These are phyloP conservation scores for Penstemon barbatus DNA, from an alignment of 257 asterid genomes.

Conservation along the genomic window DNA sequence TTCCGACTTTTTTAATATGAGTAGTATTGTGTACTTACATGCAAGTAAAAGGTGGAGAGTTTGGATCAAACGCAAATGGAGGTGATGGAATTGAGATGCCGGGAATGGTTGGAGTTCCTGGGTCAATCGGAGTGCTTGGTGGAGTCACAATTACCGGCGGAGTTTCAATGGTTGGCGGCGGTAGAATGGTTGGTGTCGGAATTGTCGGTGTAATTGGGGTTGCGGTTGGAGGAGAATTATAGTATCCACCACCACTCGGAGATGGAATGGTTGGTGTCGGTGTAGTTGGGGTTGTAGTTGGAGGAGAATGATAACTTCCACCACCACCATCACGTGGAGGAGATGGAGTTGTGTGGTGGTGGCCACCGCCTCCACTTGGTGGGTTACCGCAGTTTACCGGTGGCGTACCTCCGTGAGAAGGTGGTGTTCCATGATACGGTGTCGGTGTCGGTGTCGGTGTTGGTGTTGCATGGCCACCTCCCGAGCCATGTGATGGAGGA, in stretches of 20 bases:
- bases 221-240: conserved; percentile 39
- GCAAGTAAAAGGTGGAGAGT: conserved; percentile 92
- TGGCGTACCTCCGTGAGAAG: conserved; percentile 57
- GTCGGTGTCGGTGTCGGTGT: conserved; percentile 39
- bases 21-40: conserved; percentile 45
- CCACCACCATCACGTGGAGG: conserved; percentile 46
- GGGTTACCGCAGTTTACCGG: conserved; percentile 73
- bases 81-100: conserved; percentile 58
- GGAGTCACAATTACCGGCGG: conserved; percentile 29
- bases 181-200: conserved; percentile 16
- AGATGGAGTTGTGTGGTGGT: conserved; percentile 43
- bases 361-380: conserved; percentile 53
- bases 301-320: conserved; percentile 41
- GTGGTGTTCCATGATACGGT: conserved; percentile 25
- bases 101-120: conserved; percentile 49
- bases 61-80: conserved; percentile 61
- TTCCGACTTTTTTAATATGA: neutral
- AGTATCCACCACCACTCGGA: conserved; percentile 42
- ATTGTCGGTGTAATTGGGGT: conserved; percentile 42
- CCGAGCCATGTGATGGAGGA: conserved; percentile 48
- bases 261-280: conserved; percentile 35
- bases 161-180: conserved; percentile 27
- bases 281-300: conserved; percentile 37
- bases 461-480: conserved; percentile 50
- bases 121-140: conserved; percentile 39